Evolutionary conservation across 1,139 yeast species (phyloP), one percentile per base, ranked within the genome.

Genomic region (Zygoascus meyerae): DNA sequence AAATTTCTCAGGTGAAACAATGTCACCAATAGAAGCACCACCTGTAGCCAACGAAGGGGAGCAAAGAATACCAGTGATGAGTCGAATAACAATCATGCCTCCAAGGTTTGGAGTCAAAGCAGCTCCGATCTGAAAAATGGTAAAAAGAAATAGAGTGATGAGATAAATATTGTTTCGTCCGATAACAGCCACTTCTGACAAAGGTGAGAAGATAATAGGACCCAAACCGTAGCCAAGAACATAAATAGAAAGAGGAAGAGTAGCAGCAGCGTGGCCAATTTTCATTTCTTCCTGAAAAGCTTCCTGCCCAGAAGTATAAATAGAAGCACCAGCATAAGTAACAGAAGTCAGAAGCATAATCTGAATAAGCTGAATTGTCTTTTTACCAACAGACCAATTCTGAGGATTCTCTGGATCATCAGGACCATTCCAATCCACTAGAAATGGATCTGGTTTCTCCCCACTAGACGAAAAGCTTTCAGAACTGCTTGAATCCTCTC

Each of bases 21-120:
- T 51, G 65, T 89, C 97, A 49, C 83, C 75, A 51, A 87, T 77
- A 2, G 95, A 79, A 49, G 95, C 97, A 49, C 90, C 94, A 9
- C 92, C 95, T 55, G 86, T 79, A 3, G 95, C 81, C 61, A 89
- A 72, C 0, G 95, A 89, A 4, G 96, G 96, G 3, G 92, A 79
- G 0, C 94, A 86, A 49, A 84, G 73, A 29, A 83, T 71, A 3
- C 97, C 97, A 35, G 87, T 76, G 55, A 89, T 77, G 62, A 87
- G 84, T 56, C 97, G 72, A 45, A 86, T 67, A 1, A 86, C 83
- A 43, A 86, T 68, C 18, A 69, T 55, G 1, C 63, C 59, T 2
- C 65, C 63, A 34, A 82, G 72, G 53, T 79, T 79, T 26, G 71
- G 65, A 1, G 79, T 67, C 44, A 81, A 68, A 1, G 69, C 69